Evolutionary conservation across 2,329 filamentous ascomycete genomes (phyloP).

Genomic region (Bipolaris gigantea): DNA sequence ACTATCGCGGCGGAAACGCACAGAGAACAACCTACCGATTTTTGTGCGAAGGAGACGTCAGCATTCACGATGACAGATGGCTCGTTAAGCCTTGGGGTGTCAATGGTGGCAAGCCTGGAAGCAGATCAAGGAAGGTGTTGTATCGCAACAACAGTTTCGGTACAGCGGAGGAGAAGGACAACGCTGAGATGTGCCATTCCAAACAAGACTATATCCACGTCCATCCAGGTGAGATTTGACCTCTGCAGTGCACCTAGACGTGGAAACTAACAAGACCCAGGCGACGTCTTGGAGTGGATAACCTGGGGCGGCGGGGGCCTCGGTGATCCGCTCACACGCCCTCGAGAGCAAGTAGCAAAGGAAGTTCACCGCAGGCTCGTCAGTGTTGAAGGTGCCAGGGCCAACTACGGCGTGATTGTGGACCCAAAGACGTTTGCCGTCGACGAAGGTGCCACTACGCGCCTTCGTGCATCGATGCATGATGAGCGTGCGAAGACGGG

Average conservation of each 20-base stretch:
- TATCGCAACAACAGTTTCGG: conserved; percentile 47
- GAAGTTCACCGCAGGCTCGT: conserved; percentile 53
- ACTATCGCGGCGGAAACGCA: conserved; percentile 53
- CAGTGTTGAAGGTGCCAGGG: conserved; percentile 47
- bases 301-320: conserved; percentile 56
- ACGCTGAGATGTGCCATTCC: conserved; percentile 45
- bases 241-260: not conserved
- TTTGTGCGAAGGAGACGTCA: conserved; percentile 51
- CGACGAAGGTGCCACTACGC: conserved; percentile 41
- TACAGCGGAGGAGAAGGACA: conserved; percentile 38
- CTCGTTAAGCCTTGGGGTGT: conserved; percentile 56
- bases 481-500: conserved; percentile 23
- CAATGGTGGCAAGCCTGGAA: conserved; percentile 51
- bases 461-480: conserved; percentile 40
- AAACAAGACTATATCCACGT: conserved; percentile 55
- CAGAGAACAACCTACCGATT: conserved; percentile 54
- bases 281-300: conserved; percentile 54
- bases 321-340: conserved; percentile 51
- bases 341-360: conserved; percentile 49
- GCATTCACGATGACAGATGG: conserved; percentile 55
- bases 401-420: conserved; percentile 53
- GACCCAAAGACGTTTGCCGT: conserved; percentile 43
- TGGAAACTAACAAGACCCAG: conserved; percentile 19
- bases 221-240: conserved; percentile 35
- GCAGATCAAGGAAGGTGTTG: conserved; percentile 49